Evolutionary conservation across 805 yeast genomes (phyloP).

Genomic region (Maudiozyma serrabonitensis): DNA sequence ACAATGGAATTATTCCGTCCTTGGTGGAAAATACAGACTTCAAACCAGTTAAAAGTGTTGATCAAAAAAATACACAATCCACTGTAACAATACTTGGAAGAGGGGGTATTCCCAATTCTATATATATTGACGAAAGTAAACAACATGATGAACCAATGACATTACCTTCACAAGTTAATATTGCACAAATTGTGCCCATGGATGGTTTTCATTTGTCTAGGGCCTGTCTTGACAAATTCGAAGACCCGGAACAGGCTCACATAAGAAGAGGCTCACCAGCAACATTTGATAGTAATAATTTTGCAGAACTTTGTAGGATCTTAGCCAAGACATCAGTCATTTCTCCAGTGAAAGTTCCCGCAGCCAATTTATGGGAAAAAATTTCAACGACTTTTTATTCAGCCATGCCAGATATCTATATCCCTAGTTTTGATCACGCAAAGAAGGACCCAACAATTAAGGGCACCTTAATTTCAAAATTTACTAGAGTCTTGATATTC

Average conservation of each 20-base stretch:
- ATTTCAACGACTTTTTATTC: slow-evolving; percentile 13
- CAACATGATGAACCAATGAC: slow-evolving; percentile 2
- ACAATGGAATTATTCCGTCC: slow-evolving; percentile 11
- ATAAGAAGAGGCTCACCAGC: slow-evolving; percentile 73
- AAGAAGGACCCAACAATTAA: slow-evolving; percentile 60
- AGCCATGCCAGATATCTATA: slow-evolving; percentile 31
- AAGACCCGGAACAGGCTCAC: slow-evolving; percentile 48
- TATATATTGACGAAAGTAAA: slow-evolving; percentile 5
- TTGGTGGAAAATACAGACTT: slow-evolving; percentile 18
- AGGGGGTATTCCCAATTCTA: slow-evolving; percentile 24
- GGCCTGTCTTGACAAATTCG: slow-evolving; percentile 36
- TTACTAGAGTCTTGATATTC: slow-evolving; percentile 46
- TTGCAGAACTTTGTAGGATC: slow-evolving; percentile 16
- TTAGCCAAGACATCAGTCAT: slow-evolving; percentile 13
- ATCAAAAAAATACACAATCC: slow-evolving; percentile 3
- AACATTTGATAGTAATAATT: slow-evolving; percentile 61
- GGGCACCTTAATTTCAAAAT: slow-evolving; percentile 38
- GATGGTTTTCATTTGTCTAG: slow-evolving; percentile 70
- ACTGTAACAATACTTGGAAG: slow-evolving; percentile 18
- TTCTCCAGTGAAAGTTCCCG: slow-evolving; percentile 8
- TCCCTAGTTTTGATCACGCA: slow-evolving; percentile 72
- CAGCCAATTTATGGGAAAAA: slow-evolving; percentile 8
- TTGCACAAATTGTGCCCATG: slow-evolving; percentile 51
- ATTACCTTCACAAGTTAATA: slow-evolving; percentile 1
- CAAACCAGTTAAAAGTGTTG: slow-evolving; percentile 11